Evolutionary conservation across 140 eudicot genomes (phyloP).

Genomic region (Stevia rebaudiana): DNA sequence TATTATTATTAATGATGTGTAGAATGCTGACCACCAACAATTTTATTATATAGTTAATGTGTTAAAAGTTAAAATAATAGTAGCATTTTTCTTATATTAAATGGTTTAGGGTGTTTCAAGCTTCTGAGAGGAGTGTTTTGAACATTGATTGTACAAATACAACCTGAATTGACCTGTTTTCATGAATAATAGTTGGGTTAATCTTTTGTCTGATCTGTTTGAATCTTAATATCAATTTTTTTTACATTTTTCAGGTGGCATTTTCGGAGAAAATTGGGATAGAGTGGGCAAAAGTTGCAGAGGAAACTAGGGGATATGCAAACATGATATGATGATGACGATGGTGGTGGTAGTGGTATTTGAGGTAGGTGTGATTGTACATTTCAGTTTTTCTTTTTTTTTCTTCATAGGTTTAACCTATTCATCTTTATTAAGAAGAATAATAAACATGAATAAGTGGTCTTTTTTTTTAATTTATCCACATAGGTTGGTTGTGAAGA

Average conservation of each 20-base stretch:
- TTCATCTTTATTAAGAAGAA: not conserved
- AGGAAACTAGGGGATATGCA: constrained; percentile 56
- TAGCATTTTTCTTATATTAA: too few relatives aligned
- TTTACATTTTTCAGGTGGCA: constrained; percentile 36
- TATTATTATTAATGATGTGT: too few relatives aligned
- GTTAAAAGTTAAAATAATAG: too few relatives aligned
- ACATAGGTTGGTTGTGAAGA: not conserved
- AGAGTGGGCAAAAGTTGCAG: constrained; percentile 69
- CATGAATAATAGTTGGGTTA: not conserved
- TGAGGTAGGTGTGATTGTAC: constrained; percentile 27
- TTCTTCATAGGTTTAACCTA: not conserved
- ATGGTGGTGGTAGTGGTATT: constrained; percentile 9
- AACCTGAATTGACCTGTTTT: not conserved
- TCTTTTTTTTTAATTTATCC: not conserved
- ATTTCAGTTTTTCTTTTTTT: constrained; percentile 3
- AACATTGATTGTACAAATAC: not conserved
- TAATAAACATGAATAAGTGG: not conserved
- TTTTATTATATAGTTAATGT: too few relatives aligned
- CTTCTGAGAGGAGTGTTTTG: not conserved
- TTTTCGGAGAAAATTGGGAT: constrained; percentile 59
- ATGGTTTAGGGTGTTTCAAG: too few relatives aligned
- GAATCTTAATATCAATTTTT: not conserved
- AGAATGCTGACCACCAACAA: too few relatives aligned
- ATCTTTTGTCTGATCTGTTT: not conserved
- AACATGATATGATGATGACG: constrained; percentile 18